phyloP scores from a whole-genome alignment of 345 rosid genomes.

The Eucalyptus sp. region DNA sequence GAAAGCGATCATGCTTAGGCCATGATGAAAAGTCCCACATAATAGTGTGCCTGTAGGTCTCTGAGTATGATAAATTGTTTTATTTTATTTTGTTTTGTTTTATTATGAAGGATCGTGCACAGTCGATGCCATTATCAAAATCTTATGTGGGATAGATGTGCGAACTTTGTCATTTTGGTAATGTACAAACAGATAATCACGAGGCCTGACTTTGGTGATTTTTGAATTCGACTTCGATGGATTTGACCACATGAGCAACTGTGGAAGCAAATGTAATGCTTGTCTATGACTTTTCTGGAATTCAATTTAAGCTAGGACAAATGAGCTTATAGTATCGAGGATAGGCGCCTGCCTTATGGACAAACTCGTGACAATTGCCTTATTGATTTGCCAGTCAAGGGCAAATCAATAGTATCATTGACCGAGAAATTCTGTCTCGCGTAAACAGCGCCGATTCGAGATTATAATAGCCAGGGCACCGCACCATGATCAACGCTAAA shows the following conservation, averaged over 20 bases:
- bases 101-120: background rate
- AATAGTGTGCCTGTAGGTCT: background rate
- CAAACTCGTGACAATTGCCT: too few relatives aligned
- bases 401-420: too few relatives aligned
- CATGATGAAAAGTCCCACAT: background rate
- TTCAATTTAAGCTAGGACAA: background rate
- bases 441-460: too few relatives aligned
- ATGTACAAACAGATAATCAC: too few relatives aligned
- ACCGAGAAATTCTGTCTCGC: too few relatives aligned
- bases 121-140: background rate
- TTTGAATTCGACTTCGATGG: background rate
- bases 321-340: background rate
- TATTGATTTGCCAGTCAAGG: too few relatives aligned
- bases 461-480: background rate
- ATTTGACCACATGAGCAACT: background rate
- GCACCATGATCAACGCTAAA: background rate
- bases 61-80: background rate
- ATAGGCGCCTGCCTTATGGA: too few relatives aligned
- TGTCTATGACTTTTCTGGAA: background rate
- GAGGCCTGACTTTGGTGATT: too few relatives aligned
- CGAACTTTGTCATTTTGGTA: background rate
- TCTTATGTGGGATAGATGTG: background rate
- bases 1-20: background rate
- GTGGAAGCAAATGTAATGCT: background rate
- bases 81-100: too few relatives aligned